phyloP scores from a whole-genome alignment of 208 protist genomes.

The Wallacemonas sp. region DNA sequence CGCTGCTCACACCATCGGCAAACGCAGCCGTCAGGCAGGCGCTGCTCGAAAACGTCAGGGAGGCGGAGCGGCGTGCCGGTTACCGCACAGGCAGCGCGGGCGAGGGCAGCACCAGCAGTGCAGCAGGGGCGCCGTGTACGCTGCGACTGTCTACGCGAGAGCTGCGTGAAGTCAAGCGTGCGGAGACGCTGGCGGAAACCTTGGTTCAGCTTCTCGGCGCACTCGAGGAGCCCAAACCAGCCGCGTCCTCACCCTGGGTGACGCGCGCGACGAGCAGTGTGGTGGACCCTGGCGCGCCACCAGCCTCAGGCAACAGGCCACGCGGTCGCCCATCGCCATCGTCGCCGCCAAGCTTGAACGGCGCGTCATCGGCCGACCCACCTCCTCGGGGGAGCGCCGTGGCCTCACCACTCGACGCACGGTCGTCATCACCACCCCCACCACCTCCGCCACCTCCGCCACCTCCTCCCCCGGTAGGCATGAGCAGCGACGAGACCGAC shows the following conservation, averaged over 20 bases:
- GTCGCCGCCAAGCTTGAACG: no score
- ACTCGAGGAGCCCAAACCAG: constrained; percentile 5
- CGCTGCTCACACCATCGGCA: constrained; percentile 12
- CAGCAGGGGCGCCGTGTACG: not conserved
- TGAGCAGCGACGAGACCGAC: not conserved
- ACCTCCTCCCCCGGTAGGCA: not conserved
- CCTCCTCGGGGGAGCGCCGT: no score
- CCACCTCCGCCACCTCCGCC: not conserved
- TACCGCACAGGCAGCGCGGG: not conserved
- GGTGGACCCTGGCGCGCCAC: not conserved
- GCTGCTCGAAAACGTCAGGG: constrained; percentile 1
- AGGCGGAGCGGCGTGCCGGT: constrained; percentile 9
- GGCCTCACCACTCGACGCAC: no score
- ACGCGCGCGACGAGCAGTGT: not conserved
- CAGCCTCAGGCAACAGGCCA: not conserved
- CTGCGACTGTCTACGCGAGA: constrained; percentile 3
- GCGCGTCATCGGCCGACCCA: no score
- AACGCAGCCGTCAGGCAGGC: constrained; percentile 25
- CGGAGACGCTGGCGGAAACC: constrained; percentile 8
- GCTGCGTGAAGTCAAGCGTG: constrained; percentile 1
- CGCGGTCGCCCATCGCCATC: not conserved
- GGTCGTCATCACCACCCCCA: not conserved
- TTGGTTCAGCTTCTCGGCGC: constrained; percentile 4
- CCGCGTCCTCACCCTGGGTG: not conserved
- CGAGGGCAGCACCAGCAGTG: not conserved